A percentile compares a stretch with the other conserved stretches of the same genome.
These are phyloP conservation scores for Nannochloropsis oceanica DNA, from an alignment of 108 stramenopile species.

Conservation along the genomic window DNA sequence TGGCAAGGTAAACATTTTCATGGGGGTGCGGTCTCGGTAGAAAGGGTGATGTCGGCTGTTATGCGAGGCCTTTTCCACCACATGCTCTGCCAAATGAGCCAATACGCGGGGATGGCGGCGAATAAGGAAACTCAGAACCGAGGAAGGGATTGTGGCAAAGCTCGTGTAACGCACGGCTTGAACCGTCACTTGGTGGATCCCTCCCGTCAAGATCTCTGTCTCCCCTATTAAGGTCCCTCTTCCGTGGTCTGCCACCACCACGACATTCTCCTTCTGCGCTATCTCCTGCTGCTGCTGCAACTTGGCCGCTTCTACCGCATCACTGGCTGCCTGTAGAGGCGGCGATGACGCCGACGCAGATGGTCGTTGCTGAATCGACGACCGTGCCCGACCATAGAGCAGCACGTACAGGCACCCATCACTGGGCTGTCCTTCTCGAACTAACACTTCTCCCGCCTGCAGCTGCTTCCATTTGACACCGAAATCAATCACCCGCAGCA, in stretches of 20 bases:
- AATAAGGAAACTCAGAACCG: not conserved
- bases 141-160: not conserved
- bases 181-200: not conserved
- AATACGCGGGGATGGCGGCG: not conserved
- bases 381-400: not conserved
- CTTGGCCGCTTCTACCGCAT: not conserved
- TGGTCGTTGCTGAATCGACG: not conserved
- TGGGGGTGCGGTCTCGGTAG: not conserved
- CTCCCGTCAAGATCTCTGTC: not conserved
- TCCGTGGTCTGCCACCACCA: not conserved
- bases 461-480: not conserved
- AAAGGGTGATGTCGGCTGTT: not conserved
- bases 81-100: not conserved
- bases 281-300: not conserved
- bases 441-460: not conserved
- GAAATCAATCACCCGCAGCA: not conserved
- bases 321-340: not conserved
- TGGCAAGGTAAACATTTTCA: not conserved
- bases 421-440: not conserved
- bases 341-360: not conserved
- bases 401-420: not conserved
- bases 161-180: not conserved
- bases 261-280: not conserved
- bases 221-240: not conserved
- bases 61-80: not conserved